Evolutionary conservation across 1,284 basidiomycete species (phyloP), one percentile per base, ranked within the genome.

Genomic region (Apiotrichum gracile): DNA sequence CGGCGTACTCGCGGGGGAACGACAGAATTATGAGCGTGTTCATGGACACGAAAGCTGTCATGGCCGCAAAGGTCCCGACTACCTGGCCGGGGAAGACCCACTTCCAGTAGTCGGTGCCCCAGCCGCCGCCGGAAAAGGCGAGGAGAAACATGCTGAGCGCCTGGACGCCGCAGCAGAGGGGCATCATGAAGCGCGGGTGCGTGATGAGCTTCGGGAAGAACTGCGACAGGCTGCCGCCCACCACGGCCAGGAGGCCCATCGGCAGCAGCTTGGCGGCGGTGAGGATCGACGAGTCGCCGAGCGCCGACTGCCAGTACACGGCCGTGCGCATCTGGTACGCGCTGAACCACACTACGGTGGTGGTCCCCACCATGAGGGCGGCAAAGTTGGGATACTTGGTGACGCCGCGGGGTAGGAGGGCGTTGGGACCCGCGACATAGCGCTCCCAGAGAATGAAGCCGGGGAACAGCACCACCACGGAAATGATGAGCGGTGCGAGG

Each of bases 301-400:
- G 59, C 3, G 61, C 66, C 24, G 62, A 61, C 53, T 74, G 70
- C 62, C 66, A 74, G 55, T 66, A 74, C 16, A 68, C 70, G 9
- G 70, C 72, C 27, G 65, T 52, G 45, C 72, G 66, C 44, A 73
- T 68, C 57, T 73, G 70, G 47, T 58, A 65, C 25, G 61, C 63
- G 5, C 70, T 70, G 46, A 74, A 65, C 56, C 57, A 59, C 38
- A 55, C 44, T 47, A 55, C 31, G 14, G 38, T 26, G 57, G 67
- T 66, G 52, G 68, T 61, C 60, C 68, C 70, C 34, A 72, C 46
- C 33, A 73, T 62, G 39, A 73, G 61, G 3, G 68, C 64, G 61
- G 68, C 65, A 55, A 74, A 68, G 64, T 74, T 74, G 49, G 71
- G 71, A 61, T 61, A 70, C 22, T 17, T 27, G 68, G 68, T 72